These are phyloP conservation scores for Talaromyces rugulosus DNA, from an alignment of 2,329 filamentous ascomycete species.

Conservation along the genomic window DNA sequence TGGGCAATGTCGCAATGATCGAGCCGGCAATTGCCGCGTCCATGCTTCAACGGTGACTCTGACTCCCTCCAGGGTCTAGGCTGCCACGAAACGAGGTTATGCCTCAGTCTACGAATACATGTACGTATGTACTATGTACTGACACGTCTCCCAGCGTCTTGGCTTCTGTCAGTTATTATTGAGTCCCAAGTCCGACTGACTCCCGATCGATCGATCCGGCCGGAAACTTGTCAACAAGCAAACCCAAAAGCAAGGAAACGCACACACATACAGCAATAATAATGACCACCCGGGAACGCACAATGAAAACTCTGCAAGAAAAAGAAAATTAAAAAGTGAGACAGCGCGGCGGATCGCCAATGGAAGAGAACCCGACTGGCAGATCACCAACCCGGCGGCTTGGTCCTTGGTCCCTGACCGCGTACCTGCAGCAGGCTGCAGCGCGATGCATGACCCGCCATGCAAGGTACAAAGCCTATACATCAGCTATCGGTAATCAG, in stretches of 20 bases:
- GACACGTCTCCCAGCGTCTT: too few relatives aligned
- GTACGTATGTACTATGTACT: too few relatives aligned
- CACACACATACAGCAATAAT: not conserved
- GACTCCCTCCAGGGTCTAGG: too few relatives aligned
- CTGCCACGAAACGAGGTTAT: too few relatives aligned
- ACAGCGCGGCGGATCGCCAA: not conserved
- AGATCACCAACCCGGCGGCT: not conserved
- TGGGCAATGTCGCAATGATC: not conserved
- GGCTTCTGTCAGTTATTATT: not conserved
- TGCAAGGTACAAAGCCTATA: not conserved
- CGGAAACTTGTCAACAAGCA: not conserved
- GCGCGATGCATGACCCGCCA: not conserved
- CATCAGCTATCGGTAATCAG: not conserved
- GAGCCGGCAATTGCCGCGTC: not conserved
- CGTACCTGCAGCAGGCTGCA: not conserved
- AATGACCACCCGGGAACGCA: not conserved
- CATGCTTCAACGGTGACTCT: too few relatives aligned
- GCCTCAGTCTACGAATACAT: too few relatives aligned
- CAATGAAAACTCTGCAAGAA: not conserved
- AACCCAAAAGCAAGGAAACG: not conserved
- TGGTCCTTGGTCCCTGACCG: slow-evolving; percentile 2
- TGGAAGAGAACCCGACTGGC: not conserved
- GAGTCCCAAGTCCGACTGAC: not conserved
- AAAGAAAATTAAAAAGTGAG: not conserved
- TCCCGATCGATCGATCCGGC: not conserved